A percentile compares a stretch with the other conserved stretches of the same genome.
Conservation (phyloP, 768 basidiomycete genomes). For the Agrocybe chaxingu region DNA sequence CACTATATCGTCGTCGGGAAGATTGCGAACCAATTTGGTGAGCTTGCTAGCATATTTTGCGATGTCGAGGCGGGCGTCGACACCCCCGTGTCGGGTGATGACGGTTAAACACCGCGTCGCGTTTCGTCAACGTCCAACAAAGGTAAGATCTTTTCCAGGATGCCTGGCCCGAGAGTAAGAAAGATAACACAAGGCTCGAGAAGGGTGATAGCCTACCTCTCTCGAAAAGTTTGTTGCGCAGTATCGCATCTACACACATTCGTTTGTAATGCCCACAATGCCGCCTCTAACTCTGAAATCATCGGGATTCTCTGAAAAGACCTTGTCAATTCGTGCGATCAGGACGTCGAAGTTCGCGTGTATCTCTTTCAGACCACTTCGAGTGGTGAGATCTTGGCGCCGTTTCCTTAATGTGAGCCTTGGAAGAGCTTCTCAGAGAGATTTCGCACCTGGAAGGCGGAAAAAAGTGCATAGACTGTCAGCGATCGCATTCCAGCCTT, state of each 20-base stretch:
- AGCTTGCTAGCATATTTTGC: constrained; percentile 42
- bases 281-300: constrained; percentile 52
- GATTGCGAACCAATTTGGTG: constrained; percentile 42
- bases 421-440: no score
- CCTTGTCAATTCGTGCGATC: constrained; percentile 45
- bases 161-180: constrained; percentile 30
- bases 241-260: constrained; percentile 57
- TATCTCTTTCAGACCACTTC: constrained; percentile 61
- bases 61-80: constrained; percentile 45
- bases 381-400: constrained; percentile 46
- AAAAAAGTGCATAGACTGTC: constrained; percentile 46
- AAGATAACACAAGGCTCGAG: neutral
- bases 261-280: constrained; percentile 61
- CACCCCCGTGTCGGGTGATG: constrained; percentile 61
- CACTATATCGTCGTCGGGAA: constrained; percentile 47
- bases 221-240: constrained; percentile 61
- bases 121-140: constrained; percentile 45
- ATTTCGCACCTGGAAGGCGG: constrained; percentile 46
- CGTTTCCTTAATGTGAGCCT: no score
- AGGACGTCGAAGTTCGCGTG: constrained; percentile 55
- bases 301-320: constrained; percentile 37
- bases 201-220: constrained; percentile 36
- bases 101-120: constrained; percentile 51
- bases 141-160: constrained; percentile 54
- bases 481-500: constrained; percentile 47